Conservation (phyloP, 106 monocot species). For the Hemerocallis citrina region DNA sequence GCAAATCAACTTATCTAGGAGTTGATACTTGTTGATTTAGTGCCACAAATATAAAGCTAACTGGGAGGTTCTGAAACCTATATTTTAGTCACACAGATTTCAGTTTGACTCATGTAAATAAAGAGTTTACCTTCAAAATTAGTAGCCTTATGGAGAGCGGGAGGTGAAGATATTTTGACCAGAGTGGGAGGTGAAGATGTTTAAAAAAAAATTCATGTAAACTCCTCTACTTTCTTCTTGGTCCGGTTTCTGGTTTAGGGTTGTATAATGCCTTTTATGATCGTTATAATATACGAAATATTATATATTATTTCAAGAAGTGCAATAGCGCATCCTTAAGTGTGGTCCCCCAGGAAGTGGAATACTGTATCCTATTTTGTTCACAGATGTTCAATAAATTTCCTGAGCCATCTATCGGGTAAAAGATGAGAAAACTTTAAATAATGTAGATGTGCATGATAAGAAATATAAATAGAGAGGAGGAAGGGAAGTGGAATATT, state of each 20-base stretch:
- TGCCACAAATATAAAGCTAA: background rate
- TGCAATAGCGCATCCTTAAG: no score
- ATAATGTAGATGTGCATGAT: background rate
- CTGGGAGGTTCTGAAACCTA: background rate
- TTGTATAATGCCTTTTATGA: background rate
- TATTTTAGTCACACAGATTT: background rate
- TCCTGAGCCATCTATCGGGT: background rate
- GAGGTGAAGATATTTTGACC: background rate
- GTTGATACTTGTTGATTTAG: background rate
- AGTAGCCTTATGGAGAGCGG: no score
- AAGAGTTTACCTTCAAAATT: background rate
- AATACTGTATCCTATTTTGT: no score
- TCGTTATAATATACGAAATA: background rate
- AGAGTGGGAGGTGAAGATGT: background rate
- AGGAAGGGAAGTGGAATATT: background rate
- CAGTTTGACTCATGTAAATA: background rate
- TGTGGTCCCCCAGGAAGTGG: background rate
- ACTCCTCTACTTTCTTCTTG: background rate
- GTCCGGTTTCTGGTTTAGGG: background rate
- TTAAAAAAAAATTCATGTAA: no score
- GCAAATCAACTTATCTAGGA: background rate
- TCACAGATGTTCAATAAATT: background rate
- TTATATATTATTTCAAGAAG: no score
- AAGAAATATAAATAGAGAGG: background rate
- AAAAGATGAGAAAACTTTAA: background rate